A percentile compares a stretch with the other conserved stretches of the same genome.
phyloP scores from a whole-genome alignment of 345 rosid genomes.

The Psidium friedrichsthalianum region DNA sequence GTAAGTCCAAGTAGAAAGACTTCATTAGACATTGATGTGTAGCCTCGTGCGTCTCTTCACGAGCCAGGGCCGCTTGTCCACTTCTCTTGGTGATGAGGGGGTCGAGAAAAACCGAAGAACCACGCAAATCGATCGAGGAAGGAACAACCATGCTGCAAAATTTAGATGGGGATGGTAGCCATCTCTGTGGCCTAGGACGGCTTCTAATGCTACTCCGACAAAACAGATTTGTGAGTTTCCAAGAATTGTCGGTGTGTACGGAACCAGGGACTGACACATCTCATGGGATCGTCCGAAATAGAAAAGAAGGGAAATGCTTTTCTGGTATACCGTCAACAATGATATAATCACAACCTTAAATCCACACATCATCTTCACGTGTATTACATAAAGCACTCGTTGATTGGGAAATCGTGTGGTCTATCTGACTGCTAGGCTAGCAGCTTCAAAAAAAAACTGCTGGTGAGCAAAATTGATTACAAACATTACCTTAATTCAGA shows the following conservation, averaged over 20 bases:
- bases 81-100: neutral
- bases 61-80: neutral
- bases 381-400: no score
- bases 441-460: neutral
- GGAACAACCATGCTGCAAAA: neutral
- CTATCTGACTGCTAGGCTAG: no score
- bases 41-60: neutral
- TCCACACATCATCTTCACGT: no score
- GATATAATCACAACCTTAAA: no score
- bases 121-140: neutral
- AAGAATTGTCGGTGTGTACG: neutral
- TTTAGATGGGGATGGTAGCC: no score
- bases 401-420: no score
- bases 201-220: neutral
- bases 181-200: no score
- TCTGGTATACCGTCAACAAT: no score
- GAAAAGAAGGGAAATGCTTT: no score
- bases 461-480: neutral
- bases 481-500: constrained; percentile 24
- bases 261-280: no score
- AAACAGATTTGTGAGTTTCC: neutral
- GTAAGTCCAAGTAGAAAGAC: neutral
- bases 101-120: neutral
- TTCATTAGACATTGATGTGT: neutral
- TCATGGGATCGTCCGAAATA: no score